Percentiles rank a stretch among this genome's conserved stretches.
Conservation (phyloP, 2,329 filamentous ascomycete species). For the Fusarium sp. region DNA sequence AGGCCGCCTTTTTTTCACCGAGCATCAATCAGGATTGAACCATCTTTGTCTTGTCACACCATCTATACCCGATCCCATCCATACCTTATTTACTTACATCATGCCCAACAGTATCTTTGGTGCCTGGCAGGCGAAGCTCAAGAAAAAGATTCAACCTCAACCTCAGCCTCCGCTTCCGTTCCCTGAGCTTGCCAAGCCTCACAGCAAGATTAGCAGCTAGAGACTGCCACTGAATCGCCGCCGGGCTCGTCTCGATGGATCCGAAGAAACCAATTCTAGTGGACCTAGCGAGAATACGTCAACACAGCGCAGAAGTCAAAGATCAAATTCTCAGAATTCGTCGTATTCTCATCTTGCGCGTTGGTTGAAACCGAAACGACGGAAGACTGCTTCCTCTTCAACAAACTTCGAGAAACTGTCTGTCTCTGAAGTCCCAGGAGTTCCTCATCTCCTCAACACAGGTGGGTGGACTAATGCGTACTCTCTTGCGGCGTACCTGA, state of each 20-base stretch:
- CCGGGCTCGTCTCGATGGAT: slow-evolving; percentile 1
- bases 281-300: not conserved
- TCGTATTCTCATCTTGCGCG: slow-evolving; percentile 8
- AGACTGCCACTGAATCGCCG: slow-evolving; percentile 23
- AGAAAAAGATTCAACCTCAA: not conserved
- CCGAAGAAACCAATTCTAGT: not conserved
- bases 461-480: not conserved
- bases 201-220: slow-evolving; percentile 18
- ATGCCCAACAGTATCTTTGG: slow-evolving; percentile 26
- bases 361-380: slow-evolving; percentile 29
- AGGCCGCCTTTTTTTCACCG: not conserved
- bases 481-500: not conserved
- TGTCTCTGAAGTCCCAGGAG: not conserved
- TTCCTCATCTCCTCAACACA: slow-evolving; percentile 1
- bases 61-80: slow-evolving; percentile 14
- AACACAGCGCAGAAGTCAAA: not conserved
- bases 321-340: slow-evolving; percentile 17
- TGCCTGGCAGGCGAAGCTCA: not conserved
- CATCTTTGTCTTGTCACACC: not conserved
- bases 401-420: slow-evolving; percentile 1
- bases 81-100: slow-evolving; percentile 7
- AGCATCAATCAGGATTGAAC: not conserved
- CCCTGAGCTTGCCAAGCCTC: not conserved
- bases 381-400: slow-evolving; percentile 11
- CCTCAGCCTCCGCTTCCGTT: not conserved